Percentiles rank a stretch among this genome's conserved stretches.
Conservation (phyloP, 257 asterid species). For the Echium plantagineum region DNA sequence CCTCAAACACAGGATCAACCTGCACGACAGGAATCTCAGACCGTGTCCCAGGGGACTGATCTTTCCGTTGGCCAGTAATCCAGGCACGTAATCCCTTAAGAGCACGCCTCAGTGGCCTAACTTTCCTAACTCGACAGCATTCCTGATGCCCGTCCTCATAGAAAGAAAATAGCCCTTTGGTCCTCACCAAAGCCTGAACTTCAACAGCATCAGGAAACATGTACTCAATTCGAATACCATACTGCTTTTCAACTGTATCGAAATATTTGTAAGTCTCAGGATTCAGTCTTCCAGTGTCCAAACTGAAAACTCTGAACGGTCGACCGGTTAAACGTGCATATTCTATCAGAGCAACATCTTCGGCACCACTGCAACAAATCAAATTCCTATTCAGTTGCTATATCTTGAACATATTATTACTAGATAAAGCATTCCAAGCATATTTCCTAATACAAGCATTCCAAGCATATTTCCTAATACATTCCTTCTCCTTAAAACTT, state of each 20-base stretch:
- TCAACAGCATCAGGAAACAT: constrained; percentile 79
- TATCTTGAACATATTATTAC: not conserved
- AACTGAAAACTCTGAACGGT: constrained; percentile 76
- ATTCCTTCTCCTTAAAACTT: too few species aligned
- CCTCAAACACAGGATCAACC: constrained; percentile 78
- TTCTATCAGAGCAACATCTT: constrained; percentile 80
- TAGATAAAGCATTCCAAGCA: not conserved
- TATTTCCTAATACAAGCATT: too few species aligned
- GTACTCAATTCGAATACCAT: constrained; percentile 66
- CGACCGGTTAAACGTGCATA: constrained; percentile 75
- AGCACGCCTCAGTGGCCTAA: constrained; percentile 62
- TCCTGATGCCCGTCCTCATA: constrained; percentile 91
- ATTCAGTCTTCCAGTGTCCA: constrained; percentile 80
- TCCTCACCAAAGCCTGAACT: constrained; percentile 70
- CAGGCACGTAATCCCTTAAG: constrained; percentile 78
- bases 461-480: too few species aligned
- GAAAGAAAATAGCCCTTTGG: constrained; percentile 81
- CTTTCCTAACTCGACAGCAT: constrained; percentile 87
- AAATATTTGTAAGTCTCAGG: constrained; percentile 72
- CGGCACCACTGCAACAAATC: constrained; percentile 62
- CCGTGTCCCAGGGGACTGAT: constrained; percentile 90
- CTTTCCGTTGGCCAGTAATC: constrained; percentile 89
- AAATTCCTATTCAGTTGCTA: constrained; percentile 1
- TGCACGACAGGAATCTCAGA: constrained; percentile 73
- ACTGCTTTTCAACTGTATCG: constrained; percentile 70